These are phyloP conservation scores for Blastocystis sp. DNA, from an alignment of 352 stramenopile genomes.

Conservation along the genomic window DNA sequence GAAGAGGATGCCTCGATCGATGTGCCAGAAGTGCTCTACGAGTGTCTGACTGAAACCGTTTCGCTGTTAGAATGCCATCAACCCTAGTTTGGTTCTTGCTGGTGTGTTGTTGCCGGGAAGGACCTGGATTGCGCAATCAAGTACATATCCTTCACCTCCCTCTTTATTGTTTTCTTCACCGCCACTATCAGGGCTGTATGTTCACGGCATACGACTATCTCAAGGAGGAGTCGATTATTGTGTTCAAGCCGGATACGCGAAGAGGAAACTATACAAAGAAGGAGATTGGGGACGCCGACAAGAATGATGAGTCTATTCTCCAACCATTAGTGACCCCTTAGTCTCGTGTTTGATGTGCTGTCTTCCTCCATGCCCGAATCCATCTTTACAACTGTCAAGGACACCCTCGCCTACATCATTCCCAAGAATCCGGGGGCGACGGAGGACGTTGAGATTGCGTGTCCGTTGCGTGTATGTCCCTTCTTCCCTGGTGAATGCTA, in stretches of 20 bases:
- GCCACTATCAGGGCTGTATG: conserved; percentile 11
- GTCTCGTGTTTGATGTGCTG: background rate
- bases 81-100: conserved; percentile 28
- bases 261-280: conserved; percentile 39
- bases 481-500: background rate
- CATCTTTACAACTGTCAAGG: conserved; percentile 9
- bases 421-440: background rate
- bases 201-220: conserved; percentile 38
- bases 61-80: background rate
- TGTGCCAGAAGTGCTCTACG: conserved; percentile 32
- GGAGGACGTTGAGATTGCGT: conserved; percentile 3
- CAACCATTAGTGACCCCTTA: background rate
- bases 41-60: conserved; percentile 24
- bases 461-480: conserved; percentile 3
- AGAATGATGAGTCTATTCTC: background rate
- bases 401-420: background rate
- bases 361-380: conserved; percentile 19
- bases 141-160: conserved; percentile 38
- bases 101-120: conserved; percentile 19
- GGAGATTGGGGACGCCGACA: background rate
- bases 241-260: conserved; percentile 39
- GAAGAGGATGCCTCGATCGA: conserved; percentile 18
- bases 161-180: conserved; percentile 18
- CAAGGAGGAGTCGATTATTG: conserved; percentile 21
- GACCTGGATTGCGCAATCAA: conserved; percentile 50